Percentiles rank a stretch among this genome's conserved stretches.
phyloP scores from a whole-genome alignment of 2,329 filamentous ascomycete genomes.

The Colletotrichum plurivorum region DNA sequence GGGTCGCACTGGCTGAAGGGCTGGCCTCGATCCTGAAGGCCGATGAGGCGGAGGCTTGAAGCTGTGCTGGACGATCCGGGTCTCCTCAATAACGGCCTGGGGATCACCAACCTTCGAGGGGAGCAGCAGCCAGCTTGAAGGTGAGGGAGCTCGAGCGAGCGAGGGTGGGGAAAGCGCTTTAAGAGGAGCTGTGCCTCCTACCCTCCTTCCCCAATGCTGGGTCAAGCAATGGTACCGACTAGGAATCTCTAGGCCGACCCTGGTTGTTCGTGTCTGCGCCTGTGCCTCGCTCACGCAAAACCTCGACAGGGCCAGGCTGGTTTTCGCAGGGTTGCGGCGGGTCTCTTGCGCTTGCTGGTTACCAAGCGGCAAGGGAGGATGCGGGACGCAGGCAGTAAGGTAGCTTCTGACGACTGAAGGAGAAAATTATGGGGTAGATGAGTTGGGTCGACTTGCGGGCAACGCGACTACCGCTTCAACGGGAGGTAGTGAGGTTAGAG shows the following conservation, averaged over 20 bases:
- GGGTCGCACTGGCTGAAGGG: constrained; percentile 5
- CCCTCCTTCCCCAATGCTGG: constrained; percentile 29
- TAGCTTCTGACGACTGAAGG: constrained; percentile 18
- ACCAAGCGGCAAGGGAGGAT: constrained; percentile 19
- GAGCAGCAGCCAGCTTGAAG: constrained; percentile 42
- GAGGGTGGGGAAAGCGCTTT: constrained; percentile 50
- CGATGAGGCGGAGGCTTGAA: constrained; percentile 29
- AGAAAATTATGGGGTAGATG: constrained; percentile 33
- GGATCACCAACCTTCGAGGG: constrained; percentile 44
- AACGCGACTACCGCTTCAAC: constrained; percentile 28
- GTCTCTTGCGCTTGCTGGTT: constrained; percentile 32
- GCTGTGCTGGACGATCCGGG: constrained; percentile 42
- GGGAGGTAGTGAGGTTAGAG: constrained; percentile 7
- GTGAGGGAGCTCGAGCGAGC: constrained; percentile 39
- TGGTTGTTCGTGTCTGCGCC: constrained; percentile 26
- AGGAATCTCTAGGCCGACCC: constrained; percentile 43
- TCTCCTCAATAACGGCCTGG: constrained; percentile 42
- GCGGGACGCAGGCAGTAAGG: constrained; percentile 9
- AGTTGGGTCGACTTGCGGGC: constrained; percentile 23
- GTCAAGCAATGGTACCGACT: constrained; percentile 32
- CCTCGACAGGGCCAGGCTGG: constrained; percentile 32
- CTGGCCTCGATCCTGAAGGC: constrained; percentile 32
- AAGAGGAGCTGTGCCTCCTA: constrained; percentile 47
- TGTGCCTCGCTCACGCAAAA: constrained; percentile 30
- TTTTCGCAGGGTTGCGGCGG: constrained; percentile 24